These are phyloP conservation scores for Zancudomyces culisetae DNA, from an alignment of 371 early-diverging fungal genomes.

Conservation along the genomic window DNA sequence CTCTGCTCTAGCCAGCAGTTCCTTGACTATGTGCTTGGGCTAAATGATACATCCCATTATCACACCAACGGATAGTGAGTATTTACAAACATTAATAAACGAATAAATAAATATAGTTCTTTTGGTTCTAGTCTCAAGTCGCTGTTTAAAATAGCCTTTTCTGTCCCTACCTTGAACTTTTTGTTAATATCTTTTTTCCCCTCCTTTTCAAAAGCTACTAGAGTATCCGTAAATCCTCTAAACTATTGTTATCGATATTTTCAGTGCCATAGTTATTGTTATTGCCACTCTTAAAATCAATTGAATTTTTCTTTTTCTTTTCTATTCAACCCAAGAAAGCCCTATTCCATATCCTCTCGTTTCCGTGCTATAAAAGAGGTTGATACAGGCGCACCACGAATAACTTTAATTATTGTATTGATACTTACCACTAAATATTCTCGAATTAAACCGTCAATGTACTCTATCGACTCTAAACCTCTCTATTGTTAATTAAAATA, in stretches of 20 bases:
- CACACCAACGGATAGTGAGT: background rate
- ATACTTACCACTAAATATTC: slow-evolving; percentile 17
- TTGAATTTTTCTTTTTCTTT: no score
- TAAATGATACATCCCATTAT: background rate
- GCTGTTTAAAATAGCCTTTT: no score
- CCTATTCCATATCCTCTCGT: no score
- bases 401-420: background rate
- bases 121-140: no score
- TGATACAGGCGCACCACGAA: no score
- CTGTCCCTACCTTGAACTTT: slow-evolving; percentile 13
- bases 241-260: slow-evolving; percentile 3
- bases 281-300: background rate
- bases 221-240: slow-evolving; percentile 17
- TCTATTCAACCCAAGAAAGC: no score
- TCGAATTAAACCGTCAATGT: slow-evolving; percentile 20
- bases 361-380: no score
- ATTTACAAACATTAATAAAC: background rate
- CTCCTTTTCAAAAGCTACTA: slow-evolving; percentile 16
- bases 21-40: slow-evolving; percentile 14
- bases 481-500: no score
- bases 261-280: background rate
- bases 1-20: slow-evolving; percentile 12
- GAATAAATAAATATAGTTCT: no score
- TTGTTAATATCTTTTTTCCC: slow-evolving; percentile 15
- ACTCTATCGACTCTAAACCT: slow-evolving; percentile 21